phyloP scores from a whole-genome alignment of 2,329 filamentous ascomycete species.

The Rosellinia necatrix region DNA sequence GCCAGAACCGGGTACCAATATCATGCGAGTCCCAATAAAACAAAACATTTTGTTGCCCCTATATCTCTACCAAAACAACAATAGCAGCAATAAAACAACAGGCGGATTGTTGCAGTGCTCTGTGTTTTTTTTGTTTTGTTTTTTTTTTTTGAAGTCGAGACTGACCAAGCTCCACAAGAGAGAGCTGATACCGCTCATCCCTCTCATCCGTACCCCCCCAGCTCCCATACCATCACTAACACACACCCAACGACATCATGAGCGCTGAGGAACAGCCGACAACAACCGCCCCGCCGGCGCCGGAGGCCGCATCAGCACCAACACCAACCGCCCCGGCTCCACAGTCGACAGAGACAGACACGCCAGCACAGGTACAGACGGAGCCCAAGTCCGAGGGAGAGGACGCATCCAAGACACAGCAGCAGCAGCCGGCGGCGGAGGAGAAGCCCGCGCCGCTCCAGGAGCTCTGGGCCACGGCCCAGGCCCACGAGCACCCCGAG shows the following conservation, averaged over 20 bases:
- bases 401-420: conserved; percentile 24
- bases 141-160: no score
- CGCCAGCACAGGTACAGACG: not conserved
- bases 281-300: conserved; percentile 7
- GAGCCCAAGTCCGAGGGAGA: not conserved
- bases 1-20: conserved; percentile 3
- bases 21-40: not conserved
- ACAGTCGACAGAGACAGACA: not conserved
- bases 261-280: conserved; percentile 22
- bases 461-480: conserved; percentile 39
- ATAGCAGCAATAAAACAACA: no score
- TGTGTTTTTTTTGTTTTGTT: no score
- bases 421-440: no score
- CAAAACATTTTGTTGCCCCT: no score
- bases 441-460: conserved; percentile 37
- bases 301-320: conserved; percentile 6
- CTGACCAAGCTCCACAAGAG: no score
- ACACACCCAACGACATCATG: conserved; percentile 5
- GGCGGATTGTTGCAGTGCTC: no score
- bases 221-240: no score
- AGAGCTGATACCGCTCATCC: no score
- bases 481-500: conserved; percentile 63
- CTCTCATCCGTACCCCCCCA: no score
- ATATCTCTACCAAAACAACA: not conserved
- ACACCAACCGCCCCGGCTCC: not conserved